Evolutionary conservation across 2,329 filamentous ascomycete genomes (phyloP), one percentile per base, ranked within the genome.

Genomic region (Talaromyces piceae): DNA sequence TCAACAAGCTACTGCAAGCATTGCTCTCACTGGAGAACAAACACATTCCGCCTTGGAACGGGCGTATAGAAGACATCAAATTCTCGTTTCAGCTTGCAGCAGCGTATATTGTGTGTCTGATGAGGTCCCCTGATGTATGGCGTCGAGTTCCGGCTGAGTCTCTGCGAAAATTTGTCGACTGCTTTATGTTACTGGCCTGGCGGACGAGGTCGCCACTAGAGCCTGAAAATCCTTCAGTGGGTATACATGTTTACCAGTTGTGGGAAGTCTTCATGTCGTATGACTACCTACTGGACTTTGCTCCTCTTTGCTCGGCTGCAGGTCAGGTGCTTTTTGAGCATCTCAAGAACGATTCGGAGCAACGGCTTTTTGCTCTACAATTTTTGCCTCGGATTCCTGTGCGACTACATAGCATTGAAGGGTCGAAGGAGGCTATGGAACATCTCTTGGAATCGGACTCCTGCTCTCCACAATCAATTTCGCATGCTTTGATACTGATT

Each of bases 261-360:
- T 72, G 69, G 70, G 57, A 61, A 26, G 62, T 61, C 37, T 57
- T 72, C 27, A 61, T 65, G 5, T 72, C 68, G 20, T 63, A 69
- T 44, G 68, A 71, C 41, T 72, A 70, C 51, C 59, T 71, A 20
- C 61, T 70, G 20, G 63, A 62, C 28, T 58, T 61, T 6, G 62
- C 67, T 20, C 56, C 53, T 11, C 59, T 70, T 47, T 66, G 65
- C 11, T 59, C 59, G 13, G 69, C 70, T 47, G 25, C 72, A 13
- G 59, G 64, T 9, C 53, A 58, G 30, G 62, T 71, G 1, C 59
- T 43, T 12, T 43, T 43, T 22, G 20, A 12, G n/a, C 56, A 57
- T 18, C 56, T 70, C 13, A 62, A 68, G 51, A 59, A 61, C 20
- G 62, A 66, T 37, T 49, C 47, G n/a, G 47, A 50, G 8, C 60